A percentile compares a stretch with the other conserved stretches of the same genome.
phyloP scores from a whole-genome alignment of 305 asterid genomes.

The Fraxinus dipetala region DNA sequence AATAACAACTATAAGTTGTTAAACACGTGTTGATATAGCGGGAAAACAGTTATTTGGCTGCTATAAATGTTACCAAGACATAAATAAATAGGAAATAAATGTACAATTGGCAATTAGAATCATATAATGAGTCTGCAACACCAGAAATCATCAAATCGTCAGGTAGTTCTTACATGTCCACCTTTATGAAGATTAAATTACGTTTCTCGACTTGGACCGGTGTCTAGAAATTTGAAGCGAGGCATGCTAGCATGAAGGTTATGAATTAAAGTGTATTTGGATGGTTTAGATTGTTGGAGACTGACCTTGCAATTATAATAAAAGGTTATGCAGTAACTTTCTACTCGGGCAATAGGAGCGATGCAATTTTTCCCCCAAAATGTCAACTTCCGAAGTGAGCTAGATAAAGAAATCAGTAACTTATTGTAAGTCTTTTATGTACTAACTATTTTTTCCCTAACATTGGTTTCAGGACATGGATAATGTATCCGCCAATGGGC shows the following conservation, averaged over 20 bases:
- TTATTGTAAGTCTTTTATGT: neutral
- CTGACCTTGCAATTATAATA: neutral
- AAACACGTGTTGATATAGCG: neutral
- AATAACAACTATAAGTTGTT: neutral
- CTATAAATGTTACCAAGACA: neutral
- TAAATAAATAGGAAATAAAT: neutral
- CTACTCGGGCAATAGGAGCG: neutral
- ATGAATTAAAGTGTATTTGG: neutral
- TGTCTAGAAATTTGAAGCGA: neutral
- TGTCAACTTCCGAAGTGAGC: constrained; percentile 2
- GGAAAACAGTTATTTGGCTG: neutral
- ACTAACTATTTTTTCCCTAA: neutral
- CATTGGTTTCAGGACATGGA: constrained; percentile 57
- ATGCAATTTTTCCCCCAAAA: neutral
- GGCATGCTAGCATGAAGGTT: neutral
- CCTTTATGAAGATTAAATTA: neutral
- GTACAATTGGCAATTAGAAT: neutral
- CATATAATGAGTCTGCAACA: neutral
- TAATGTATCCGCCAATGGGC: constrained; percentile 48
- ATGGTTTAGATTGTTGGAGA: neutral
- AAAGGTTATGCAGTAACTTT: neutral
- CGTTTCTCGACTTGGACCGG: neutral
- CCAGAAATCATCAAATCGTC: neutral
- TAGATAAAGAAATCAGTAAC: neutral
- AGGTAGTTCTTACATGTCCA: neutral